These are phyloP conservation scores for Eruca vesicaria DNA, from an alignment of 441 rosid species.

Conservation along the genomic window DNA sequence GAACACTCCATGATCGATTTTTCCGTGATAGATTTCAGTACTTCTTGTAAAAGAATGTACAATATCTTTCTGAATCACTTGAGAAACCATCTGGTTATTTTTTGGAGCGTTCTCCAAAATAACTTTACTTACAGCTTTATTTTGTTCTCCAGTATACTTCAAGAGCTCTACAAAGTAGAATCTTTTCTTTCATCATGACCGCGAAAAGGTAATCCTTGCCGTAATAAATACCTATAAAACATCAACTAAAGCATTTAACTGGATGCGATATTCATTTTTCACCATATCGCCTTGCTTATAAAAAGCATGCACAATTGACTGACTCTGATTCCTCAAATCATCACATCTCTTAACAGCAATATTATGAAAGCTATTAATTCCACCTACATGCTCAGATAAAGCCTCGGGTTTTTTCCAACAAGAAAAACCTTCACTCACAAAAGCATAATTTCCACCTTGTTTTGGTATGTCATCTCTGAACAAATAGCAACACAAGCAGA, in stretches of 20 bases:
- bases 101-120: too few species aligned
- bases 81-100: neutral
- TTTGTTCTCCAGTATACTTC: neutral
- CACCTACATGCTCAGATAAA: neutral
- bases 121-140: too few species aligned
- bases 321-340: neutral
- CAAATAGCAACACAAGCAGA: neutral
- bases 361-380: neutral
- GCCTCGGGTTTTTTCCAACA: neutral
- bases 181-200: too few species aligned
- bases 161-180: neutral
- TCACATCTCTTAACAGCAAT: neutral
- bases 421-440: neutral
- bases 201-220: too few species aligned
- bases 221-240: too few species aligned
- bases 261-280: neutral
- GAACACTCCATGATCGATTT: neutral
- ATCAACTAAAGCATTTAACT: too few species aligned
- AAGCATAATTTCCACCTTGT: neutral
- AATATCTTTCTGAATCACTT: neutral
- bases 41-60: neutral
- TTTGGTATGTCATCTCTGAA: neutral
- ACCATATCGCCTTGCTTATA: neutral
- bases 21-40: neutral
- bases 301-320: too few species aligned